Percentiles rank a stretch among this genome's conserved stretches.
Conservation (phyloP, 192 early-diverging fungal genomes). For the Martensiomyces pterosporus region DNA sequence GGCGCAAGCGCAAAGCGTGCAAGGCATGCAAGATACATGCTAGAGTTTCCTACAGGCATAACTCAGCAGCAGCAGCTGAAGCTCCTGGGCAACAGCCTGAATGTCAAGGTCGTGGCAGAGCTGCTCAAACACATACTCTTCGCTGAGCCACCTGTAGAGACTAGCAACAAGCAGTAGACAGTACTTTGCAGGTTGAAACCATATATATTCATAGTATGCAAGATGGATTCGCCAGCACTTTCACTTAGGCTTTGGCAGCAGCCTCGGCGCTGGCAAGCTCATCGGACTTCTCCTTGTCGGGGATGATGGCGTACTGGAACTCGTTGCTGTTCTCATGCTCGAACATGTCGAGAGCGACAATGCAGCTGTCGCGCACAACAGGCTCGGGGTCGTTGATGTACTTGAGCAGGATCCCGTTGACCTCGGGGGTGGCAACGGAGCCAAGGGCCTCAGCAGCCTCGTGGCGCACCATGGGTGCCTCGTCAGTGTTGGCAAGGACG, state of each 20-base stretch:
- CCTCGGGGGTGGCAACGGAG: constrained; percentile 87
- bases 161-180: constrained; percentile 3
- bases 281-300: constrained; percentile 16
- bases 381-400: constrained; percentile 71
- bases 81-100: constrained; percentile 45
- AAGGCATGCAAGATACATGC: constrained; percentile 7
- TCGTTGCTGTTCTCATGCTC: constrained; percentile 83
- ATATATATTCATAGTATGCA: constrained; percentile 1
- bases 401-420: constrained; percentile 65
- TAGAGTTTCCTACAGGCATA: constrained; percentile 20
- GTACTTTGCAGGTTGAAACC: not conserved
- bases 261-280: constrained; percentile 4
- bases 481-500: constrained; percentile 68
- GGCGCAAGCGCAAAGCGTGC: too few species aligned
- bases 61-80: constrained; percentile 33
- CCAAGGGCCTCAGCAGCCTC: constrained; percentile 97
- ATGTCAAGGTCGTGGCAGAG: constrained; percentile 38
- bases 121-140: constrained; percentile 29
- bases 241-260: too few species aligned
- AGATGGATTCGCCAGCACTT: too few species aligned
- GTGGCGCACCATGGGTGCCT: constrained; percentile 92
- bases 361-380: constrained; percentile 87
- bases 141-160: not conserved
- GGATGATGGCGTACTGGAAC: constrained; percentile 80
- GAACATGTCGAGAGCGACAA: constrained; percentile 94